A percentile compares a stretch with the other conserved stretches of the same genome.
Conservation (phyloP, 768 basidiomycete genomes). For the Auricularia cornea region DNA sequence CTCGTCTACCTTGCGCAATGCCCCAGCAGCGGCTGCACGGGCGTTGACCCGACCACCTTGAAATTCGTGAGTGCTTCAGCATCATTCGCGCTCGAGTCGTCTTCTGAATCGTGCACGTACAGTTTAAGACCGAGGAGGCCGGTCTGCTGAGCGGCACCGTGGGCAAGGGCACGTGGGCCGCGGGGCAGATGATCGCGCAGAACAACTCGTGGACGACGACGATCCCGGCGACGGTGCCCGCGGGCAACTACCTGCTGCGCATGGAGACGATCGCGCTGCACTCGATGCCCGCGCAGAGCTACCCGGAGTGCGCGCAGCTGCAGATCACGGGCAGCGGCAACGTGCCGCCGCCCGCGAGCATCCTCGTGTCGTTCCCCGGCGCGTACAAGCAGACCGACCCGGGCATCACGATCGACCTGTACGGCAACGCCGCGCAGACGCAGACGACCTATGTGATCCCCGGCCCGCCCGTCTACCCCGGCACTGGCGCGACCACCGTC, state of each 20-base stretch:
- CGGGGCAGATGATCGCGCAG: constrained; percentile 9
- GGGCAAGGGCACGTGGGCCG: constrained; percentile 7
- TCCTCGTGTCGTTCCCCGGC: constrained; percentile 29
- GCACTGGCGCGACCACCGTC: neutral
- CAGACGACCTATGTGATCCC: constrained; percentile 35
- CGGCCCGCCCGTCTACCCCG: constrained; percentile 16
- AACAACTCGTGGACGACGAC: constrained; percentile 10
- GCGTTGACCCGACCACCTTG: constrained; percentile 9
- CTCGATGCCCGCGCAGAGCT: constrained; percentile 8
- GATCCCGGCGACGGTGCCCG: constrained; percentile 8
- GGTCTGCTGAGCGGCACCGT: constrained; percentile 14
- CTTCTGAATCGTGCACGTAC: neutral
- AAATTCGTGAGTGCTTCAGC: constrained; percentile 4
- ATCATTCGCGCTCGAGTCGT: neutral
- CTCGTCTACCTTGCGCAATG: constrained; percentile 11
- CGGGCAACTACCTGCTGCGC: constrained; percentile 10
- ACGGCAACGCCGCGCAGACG: constrained; percentile 23
- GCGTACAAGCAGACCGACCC: constrained; percentile 23
- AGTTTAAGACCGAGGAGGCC: constrained; percentile 32
- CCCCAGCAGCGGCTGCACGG: constrained; percentile 7
- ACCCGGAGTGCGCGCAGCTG: constrained; percentile 28
- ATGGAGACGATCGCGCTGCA: constrained; percentile 13
- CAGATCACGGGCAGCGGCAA: constrained; percentile 24
- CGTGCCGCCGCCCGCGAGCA: constrained; percentile 21
- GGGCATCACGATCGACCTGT: constrained; percentile 31